Percentiles rank a stretch among this genome's conserved stretches.
phyloP scores from a whole-genome alignment of 2,329 filamentous ascomycete genomes.

The Xylariomycetidae sp. region DNA sequence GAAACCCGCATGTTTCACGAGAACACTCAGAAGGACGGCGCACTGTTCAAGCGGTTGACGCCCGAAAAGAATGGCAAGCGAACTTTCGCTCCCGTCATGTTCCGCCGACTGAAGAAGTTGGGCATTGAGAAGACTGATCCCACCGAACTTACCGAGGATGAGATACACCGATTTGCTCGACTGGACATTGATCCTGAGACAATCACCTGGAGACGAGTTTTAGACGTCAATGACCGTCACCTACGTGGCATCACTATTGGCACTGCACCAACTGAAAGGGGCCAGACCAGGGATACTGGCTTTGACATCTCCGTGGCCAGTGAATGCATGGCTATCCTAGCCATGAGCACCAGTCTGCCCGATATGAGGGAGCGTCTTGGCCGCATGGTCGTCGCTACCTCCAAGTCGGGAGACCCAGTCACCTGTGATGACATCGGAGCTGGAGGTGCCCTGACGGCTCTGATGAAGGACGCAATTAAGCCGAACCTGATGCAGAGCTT shows the following conservation, averaged over 20 bases:
- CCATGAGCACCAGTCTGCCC: constrained; percentile 76
- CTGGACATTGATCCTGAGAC: constrained; percentile 95
- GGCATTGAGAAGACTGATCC: constrained; percentile 95
- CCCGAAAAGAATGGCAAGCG: constrained; percentile 86
- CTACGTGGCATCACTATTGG: constrained; percentile 85
- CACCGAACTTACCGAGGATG: constrained; percentile 82
- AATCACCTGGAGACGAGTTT: constrained; percentile 92
- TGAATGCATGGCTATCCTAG: constrained; percentile 97
- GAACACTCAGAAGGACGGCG: constrained; percentile 83
- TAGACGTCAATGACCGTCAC: constrained; percentile 96
- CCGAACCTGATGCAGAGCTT: constrained; percentile 98
- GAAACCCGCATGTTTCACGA: constrained; percentile 99
- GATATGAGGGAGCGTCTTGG: constrained; percentile 93
- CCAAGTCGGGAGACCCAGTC: constrained; percentile 77
- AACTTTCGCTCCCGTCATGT: constrained; percentile 83
- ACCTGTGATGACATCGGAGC: constrained; percentile 94
- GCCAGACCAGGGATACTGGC: constrained; percentile 78
- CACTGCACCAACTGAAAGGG: constrained; percentile 84
- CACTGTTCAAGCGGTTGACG: constrained; percentile 82
- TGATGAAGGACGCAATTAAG: constrained; percentile 99
- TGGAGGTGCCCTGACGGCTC: constrained; percentile 82
- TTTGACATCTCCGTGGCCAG: constrained; percentile 98
- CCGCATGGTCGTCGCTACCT: constrained; percentile 91
- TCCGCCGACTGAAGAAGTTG: constrained; percentile 87
- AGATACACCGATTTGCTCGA: constrained; percentile 81